Base-by-base conservation (phyloP, 73 alveolate genomes). In the Paramecium bursaria region DNA sequence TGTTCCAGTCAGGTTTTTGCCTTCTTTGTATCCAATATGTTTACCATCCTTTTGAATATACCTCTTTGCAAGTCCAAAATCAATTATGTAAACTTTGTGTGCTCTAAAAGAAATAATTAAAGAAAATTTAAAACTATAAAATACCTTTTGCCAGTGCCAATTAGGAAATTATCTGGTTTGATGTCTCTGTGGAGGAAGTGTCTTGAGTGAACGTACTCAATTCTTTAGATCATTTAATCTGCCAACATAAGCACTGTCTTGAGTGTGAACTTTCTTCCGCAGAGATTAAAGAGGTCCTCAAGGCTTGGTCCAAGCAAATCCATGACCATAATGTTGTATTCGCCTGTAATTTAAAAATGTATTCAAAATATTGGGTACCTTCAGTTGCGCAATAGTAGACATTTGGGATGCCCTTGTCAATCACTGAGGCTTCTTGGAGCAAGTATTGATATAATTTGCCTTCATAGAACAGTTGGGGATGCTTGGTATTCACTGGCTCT, bases 61-160 rank as follows among this genome's bases (percentile, higher is more conserved):
- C 74, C 94, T 86, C 73, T 93, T 92, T n/a, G 93, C 90, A 1
- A 93, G 76, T n/a, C 98, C 98, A 86, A 91, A 93, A 74, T 93
- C 98, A 15, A 93, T 91, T 54, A 93, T 86, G 86, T 91, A 93
- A 7, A 92, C 90, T 29, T 75, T 48, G 76, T 90, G 82, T 5
- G 89, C 89, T 30, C 76, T 67, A 67, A 5, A 31, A 13, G 7
- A 57, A 13, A 23, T 57, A 15, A 31, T 35, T 3, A 67, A n/a
- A n/a, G n/a, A n/a, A n/a, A n/a, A n/a, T n/a, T n/a, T n/a, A n/a
- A n/a, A n/a, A n/a, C n/a, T 39, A 74, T 27, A 73, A 23, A 3
- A 11, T 86, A 87, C 49, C 86, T 90, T 53, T 90, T 88, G 74
- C 90, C 90, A 74, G 87, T 77, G 46, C 97, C 97, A 67, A 92